A percentile compares a stretch with the other conserved stretches of the same genome.
phyloP scores from a whole-genome alignment of 257 asterid genomes.

The Nicotiana attenuata region DNA sequence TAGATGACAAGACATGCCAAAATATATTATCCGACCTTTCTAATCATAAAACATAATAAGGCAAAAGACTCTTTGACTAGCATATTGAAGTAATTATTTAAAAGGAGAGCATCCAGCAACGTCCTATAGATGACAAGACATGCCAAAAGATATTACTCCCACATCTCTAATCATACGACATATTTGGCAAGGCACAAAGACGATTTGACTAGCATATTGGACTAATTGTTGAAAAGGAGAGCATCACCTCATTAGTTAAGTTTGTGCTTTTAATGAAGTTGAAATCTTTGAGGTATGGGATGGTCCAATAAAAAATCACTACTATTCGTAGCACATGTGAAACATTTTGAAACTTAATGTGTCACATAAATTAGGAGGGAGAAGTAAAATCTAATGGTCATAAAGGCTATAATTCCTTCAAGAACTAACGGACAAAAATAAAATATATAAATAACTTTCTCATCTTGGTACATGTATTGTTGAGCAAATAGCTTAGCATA shows the following conservation, averaged over 20 bases:
- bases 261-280: not conserved
- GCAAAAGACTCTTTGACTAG: not conserved
- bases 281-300: not conserved
- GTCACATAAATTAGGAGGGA: not conserved
- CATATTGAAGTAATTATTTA: not conserved
- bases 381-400: not conserved
- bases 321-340: not conserved
- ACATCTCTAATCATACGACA: not conserved
- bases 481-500: not conserved
- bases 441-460: not conserved
- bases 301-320: not conserved
- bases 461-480: not conserved
- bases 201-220: not conserved
- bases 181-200: not conserved
- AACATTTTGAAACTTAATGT: not conserved
- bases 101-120: not conserved
- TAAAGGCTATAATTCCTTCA: not conserved
- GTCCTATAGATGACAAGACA: not conserved
- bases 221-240: not conserved
- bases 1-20: not conserved
- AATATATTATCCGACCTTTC: not conserved
- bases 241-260: not conserved
- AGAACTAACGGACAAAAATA: not conserved
- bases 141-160: slow-evolving; percentile 2
- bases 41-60: not conserved